phyloP scores from a whole-genome alignment of 495 filamentous ascomycete genomes.

The Talaromyces proteolyticus region DNA sequence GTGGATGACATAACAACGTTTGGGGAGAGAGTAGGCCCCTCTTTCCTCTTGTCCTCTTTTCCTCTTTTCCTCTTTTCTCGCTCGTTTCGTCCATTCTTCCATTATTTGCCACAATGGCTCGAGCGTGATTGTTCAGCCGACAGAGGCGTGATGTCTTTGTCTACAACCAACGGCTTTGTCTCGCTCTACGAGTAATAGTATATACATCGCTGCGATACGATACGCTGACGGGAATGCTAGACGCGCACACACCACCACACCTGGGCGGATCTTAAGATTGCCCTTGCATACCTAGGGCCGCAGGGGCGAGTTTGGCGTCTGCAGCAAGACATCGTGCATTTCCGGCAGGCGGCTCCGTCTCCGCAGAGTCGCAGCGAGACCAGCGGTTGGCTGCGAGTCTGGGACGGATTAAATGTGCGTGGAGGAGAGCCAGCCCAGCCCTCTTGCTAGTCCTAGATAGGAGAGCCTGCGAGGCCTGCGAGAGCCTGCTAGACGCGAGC shows the following conservation, averaged over 20 bases:
- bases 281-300: constrained; percentile 5
- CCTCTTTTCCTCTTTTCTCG: constrained; percentile 1
- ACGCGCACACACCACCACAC: constrained; percentile 1
- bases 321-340: constrained; percentile 7
- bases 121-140: too few relatives aligned
- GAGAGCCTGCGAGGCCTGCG: too few relatives aligned
- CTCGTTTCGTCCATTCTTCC: not conserved
- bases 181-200: not conserved
- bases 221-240: constrained; percentile 5
- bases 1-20: not conserved
- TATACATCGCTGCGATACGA: not conserved
- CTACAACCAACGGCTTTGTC: too few relatives aligned
- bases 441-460: too few relatives aligned
- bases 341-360: not conserved
- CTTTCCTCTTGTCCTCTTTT: constrained; percentile 6
- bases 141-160: too few relatives aligned
- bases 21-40: not conserved
- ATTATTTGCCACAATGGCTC: too few relatives aligned
- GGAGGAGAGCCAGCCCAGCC: too few relatives aligned
- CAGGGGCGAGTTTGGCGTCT: not conserved
- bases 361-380: not conserved
- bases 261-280: constrained; percentile 6
- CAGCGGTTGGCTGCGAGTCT: not conserved
- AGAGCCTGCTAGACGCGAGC: not conserved
- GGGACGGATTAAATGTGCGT: not conserved